Evolutionary conservation across 108 stramenopile genomes (phyloP).

Genomic region (Hondaea fermentalgiana): DNA sequence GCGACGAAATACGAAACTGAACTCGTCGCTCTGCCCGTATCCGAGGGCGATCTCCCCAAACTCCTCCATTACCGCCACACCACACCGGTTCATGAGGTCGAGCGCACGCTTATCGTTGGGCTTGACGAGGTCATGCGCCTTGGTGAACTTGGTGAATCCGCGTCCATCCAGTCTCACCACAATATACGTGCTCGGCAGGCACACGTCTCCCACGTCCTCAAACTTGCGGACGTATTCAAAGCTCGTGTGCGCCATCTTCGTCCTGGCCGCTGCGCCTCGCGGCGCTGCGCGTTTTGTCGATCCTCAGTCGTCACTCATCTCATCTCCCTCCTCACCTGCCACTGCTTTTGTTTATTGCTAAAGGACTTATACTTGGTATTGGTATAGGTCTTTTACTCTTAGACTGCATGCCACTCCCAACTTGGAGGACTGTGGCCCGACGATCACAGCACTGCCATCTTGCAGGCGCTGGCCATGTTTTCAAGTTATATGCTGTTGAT

Average conservation of each 20-base stretch:
- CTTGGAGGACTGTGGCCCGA: too few species aligned
- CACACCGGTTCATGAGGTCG: constrained; percentile 32
- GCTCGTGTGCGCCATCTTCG: constrained; percentile 35
- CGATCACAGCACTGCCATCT: too few species aligned
- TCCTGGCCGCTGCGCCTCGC: too few species aligned
- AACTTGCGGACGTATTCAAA: constrained; percentile 41
- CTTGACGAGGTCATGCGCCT: constrained; percentile 33
- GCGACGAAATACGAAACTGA: constrained; percentile 37
- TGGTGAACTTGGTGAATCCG: constrained; percentile 37
- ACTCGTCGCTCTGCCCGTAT: constrained; percentile 43
- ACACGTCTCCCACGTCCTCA: constrained; percentile 26
- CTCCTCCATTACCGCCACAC: constrained; percentile 29
- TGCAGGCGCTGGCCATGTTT: too few species aligned
- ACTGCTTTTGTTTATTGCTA: too few species aligned
- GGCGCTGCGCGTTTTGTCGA: too few species aligned
- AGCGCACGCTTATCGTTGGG: constrained; percentile 38
- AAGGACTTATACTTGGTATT: too few species aligned
- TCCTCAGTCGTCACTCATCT: too few species aligned
- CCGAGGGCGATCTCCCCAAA: constrained; percentile 39
- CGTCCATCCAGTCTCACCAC: constrained; percentile 34
- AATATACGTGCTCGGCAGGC: constrained; percentile 32
- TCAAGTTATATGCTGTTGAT: too few species aligned
- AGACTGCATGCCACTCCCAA: too few species aligned
- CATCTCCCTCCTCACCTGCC: too few species aligned
- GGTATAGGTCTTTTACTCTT: too few species aligned